These are phyloP conservation scores for Glutinoglossum americanum DNA, from an alignment of 495 filamentous ascomycete genomes.

Conservation along the genomic window DNA sequence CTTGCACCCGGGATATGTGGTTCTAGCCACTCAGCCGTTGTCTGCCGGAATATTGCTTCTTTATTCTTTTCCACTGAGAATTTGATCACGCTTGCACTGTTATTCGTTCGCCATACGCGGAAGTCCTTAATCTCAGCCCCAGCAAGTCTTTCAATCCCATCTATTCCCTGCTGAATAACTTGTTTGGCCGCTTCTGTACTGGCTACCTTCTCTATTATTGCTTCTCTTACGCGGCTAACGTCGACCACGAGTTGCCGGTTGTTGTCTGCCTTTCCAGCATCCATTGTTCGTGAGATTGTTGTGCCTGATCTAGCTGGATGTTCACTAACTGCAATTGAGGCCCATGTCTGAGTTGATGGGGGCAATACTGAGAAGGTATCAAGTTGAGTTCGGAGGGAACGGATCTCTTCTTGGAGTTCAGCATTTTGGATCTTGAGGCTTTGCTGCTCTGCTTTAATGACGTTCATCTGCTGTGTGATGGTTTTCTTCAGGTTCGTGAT, in stretches of 20 bases:
- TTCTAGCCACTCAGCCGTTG: conserved; percentile 3
- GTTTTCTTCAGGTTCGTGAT: not conserved
- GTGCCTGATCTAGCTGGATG: not conserved
- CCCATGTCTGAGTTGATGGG: not conserved
- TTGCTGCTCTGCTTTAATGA: not conserved
- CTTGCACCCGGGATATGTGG: conserved; percentile 1
- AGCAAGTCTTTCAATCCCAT: not conserved
- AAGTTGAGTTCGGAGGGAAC: not conserved
- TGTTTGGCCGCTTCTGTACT: not conserved
- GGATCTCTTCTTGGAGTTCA: conserved; percentile 1
- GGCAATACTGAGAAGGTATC: not conserved
- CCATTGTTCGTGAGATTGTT: not conserved
- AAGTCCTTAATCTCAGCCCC: not conserved
- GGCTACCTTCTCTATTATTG: not conserved
- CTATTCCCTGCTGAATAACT: not conserved
- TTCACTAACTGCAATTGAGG: not conserved
- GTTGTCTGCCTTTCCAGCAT: not conserved
- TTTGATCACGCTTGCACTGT: conserved; percentile 2
- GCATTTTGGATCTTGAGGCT: conserved; percentile 1
- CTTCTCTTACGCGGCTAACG: not conserved
- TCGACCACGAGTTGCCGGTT: not conserved
- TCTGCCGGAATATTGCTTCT: conserved; percentile 1
- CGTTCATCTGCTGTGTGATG: not conserved
- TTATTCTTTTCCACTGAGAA: conserved; percentile 5
- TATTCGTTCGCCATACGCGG: not conserved